Base-by-base conservation (phyloP, 768 basidiomycete genomes). In the Paxillus rubicundulus region DNA sequence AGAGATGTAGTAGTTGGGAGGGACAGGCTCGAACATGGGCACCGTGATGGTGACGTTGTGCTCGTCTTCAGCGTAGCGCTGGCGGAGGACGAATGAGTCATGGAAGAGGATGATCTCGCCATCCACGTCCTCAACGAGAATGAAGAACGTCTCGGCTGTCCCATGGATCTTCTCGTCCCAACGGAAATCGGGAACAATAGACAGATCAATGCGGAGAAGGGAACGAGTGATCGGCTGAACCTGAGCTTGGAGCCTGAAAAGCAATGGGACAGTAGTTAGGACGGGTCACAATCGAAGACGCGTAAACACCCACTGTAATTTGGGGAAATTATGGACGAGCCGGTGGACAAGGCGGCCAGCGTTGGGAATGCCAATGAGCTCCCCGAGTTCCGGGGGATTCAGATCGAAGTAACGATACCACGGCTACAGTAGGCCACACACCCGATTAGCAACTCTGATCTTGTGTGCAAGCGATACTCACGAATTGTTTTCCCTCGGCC, bases 351-450 rank as follows among this genome's bases (percentile, higher is more conserved):
- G 79, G 39, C 86, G 84, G 18, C 96, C 97, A 21, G 95, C 94
- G 56, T 95, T 95, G 21, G 90, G 92, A 46, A 98, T 82, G 20
- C 94, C 94, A 47, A 99, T 86, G 0, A 98, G 78, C 71, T 99
- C 97, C 13, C 94, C 95, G 44, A 99, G 86, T 70, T 98, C 96
- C 2, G 91, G 91, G 0, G 90, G 90, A 47, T 72, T 84, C 56
- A 98, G 74, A 65, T 98, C 96, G 58, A 96, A 98, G 74, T 98
- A 98, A 21, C 95, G 87, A 65, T 97, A 90, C 93, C 94, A 97
- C 0, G 94, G 93, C 87, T 87, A 61, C 43, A 57, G 49, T 48
- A 36, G 53, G 20, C 10, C 30, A 18, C 49, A 18, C 5, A 8
- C 4, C 8, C 10, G 9, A 27, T 45, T 12, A 33, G 17, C 10